Percentiles rank a stretch among this genome's conserved stretches.
Conservation (phyloP, 306 rosid species). For the Canavalia gladiata region DNA sequence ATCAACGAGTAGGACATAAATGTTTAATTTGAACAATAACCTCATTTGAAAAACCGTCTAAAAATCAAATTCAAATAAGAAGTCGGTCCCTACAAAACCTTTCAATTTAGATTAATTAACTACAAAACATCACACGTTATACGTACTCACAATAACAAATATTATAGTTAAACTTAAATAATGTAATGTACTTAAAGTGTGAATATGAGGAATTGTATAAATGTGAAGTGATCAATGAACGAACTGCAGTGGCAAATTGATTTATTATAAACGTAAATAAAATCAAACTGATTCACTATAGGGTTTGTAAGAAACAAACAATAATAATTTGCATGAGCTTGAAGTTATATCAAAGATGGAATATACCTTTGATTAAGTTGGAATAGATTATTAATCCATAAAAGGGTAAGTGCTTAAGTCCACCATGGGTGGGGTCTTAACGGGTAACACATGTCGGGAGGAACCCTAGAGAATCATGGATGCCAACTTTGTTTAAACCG, state of each 20-base stretch:
- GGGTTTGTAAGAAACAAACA: conserved; percentile 42
- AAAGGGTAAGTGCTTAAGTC: conserved; percentile 49
- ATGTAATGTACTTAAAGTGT: background rate
- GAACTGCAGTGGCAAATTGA: conserved; percentile 27
- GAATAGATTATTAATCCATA: conserved; percentile 37
- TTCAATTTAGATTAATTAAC: background rate
- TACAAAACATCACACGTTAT: background rate
- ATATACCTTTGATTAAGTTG: conserved; percentile 45
- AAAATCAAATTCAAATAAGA: background rate
- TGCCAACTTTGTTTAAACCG: conserved; percentile 89
- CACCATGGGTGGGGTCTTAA: conserved; percentile 69
- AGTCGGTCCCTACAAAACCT: conserved; percentile 26
- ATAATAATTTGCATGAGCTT: background rate
- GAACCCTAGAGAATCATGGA: conserved; percentile 68
- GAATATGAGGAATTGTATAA: conserved; percentile 8
- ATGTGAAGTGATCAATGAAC: conserved; percentile 17
- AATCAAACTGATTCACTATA: background rate
- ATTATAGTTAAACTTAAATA: background rate
- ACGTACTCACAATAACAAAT: conserved; percentile 2
- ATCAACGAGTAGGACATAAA: background rate
- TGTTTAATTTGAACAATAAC: background rate
- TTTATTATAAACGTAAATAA: background rate
- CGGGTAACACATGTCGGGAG: conserved; percentile 70
- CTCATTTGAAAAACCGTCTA: background rate
- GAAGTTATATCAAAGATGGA: conserved; percentile 49